phyloP scores from a whole-genome alignment of 192 early-diverging fungal species.

The Funneliformis geosporum region DNA sequence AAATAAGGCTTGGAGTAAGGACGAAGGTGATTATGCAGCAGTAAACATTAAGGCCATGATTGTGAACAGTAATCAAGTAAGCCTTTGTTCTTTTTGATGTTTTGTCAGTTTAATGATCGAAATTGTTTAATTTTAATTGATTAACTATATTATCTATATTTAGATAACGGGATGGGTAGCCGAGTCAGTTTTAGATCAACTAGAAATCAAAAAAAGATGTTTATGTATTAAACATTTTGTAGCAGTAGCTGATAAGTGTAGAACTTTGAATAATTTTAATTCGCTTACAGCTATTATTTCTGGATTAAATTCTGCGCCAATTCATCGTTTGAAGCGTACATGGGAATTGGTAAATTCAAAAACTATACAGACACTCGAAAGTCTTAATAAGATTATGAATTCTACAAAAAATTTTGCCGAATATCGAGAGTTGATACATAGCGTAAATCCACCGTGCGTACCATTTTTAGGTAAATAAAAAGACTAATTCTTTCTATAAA shows the following conservation, averaged over 20 bases:
- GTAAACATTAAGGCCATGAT: constrained; percentile 89
- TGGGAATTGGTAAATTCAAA: constrained; percentile 76
- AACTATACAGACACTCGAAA: constrained; percentile 59
- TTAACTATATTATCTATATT: not conserved
- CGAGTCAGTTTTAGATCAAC: constrained; percentile 76
- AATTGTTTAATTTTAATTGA: not conserved
- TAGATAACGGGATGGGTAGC: constrained; percentile 81
- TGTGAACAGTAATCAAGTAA: constrained; percentile 75
- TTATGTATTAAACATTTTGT: constrained; percentile 83
- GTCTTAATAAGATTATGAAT: constrained; percentile 76
- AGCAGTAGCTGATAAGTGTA: constrained; percentile 69
- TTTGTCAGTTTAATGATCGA: not conserved
- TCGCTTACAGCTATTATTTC: constrained; percentile 89
- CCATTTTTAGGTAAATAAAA: constrained; percentile 66
- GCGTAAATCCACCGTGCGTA: constrained; percentile 79
- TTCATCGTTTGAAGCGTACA: constrained; percentile 87
- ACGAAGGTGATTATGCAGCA: constrained; percentile 64
- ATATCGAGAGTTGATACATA: constrained; percentile 84
- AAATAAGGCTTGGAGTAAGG: constrained; percentile 83
- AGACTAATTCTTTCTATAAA: no score
- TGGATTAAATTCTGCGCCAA: constrained; percentile 83
- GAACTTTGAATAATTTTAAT: constrained; percentile 88
- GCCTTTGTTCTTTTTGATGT: constrained; percentile 7
- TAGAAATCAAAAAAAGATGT: constrained; percentile 79
- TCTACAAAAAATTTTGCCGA: constrained; percentile 80